Evolutionary conservation across 768 basidiomycete species (phyloP).

Genomic region (Kwoniella sp.): DNA sequence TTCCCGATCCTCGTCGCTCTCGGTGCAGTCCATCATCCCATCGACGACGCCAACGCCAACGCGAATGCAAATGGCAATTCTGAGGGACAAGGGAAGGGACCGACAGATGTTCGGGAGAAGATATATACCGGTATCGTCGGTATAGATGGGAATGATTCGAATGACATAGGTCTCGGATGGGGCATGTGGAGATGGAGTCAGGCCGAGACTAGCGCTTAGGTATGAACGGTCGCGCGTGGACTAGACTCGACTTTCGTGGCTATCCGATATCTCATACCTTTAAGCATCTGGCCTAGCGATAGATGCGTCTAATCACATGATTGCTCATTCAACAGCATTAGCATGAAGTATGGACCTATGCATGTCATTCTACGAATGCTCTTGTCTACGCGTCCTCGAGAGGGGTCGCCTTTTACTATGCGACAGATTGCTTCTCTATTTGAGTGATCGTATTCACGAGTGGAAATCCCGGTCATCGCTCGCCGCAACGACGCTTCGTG

Average conservation of each 20-base stretch:
- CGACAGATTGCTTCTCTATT: not conserved
- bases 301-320: too few relatives aligned
- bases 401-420: too few relatives aligned
- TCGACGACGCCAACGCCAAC: conserved; percentile 65
- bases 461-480: too few relatives aligned
- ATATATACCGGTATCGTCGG: conserved; percentile 35
- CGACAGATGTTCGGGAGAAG: conserved; percentile 53
- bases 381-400: too few relatives aligned
- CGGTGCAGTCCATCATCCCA: conserved; percentile 65
- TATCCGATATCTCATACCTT: too few relatives aligned
- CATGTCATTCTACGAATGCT: not conserved
- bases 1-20: conserved; percentile 76
- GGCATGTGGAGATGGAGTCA: conserved; percentile 21
- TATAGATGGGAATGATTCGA: conserved; percentile 5
- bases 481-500: too few relatives aligned
- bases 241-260: too few relatives aligned
- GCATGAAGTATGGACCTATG: not conserved
- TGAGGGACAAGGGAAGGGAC: too few relatives aligned
- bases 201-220: not conserved
- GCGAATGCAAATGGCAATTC: conserved; percentile 32
- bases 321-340: too few relatives aligned
- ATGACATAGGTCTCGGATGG: conserved; percentile 46
- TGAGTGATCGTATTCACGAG: too few relatives aligned
- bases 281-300: too few relatives aligned
- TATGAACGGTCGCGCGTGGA: too few relatives aligned